Evolutionary conservation across 257 asterid genomes (phyloP).

Genomic region (Solanum sparsipilum): DNA sequence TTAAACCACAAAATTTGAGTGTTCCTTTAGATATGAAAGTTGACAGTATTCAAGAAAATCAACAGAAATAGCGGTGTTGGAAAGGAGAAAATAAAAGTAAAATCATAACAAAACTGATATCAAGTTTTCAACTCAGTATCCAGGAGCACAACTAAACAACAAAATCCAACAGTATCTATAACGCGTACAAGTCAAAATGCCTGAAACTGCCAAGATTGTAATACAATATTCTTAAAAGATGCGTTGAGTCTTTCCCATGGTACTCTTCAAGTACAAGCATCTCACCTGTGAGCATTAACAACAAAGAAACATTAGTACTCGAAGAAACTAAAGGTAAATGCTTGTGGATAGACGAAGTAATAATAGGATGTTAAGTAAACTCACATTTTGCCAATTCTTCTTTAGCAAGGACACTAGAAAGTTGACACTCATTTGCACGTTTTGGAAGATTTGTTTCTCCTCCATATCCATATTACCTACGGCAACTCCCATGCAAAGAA

Average conservation of each 20-base stretch:
- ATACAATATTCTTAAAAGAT: not conserved
- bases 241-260: constrained; percentile 10
- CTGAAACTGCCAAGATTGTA: not conserved
- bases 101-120: not conserved
- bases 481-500: constrained; percentile 9
- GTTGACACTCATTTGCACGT: constrained; percentile 6
- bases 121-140: not conserved
- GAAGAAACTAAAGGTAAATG: not conserved
- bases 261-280: constrained; percentile 6
- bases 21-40: not conserved
- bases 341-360: not conserved
- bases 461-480: constrained; percentile 5
- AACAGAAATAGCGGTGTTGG: not conserved
- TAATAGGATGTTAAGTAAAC: not conserved
- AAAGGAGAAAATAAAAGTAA: not conserved
- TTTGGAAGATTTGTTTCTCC: constrained; percentile 7
- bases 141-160: not conserved
- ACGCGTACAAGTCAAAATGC: not conserved
- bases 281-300: not conserved
- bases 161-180: not conserved
- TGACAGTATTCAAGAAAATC: not conserved
- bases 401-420: constrained; percentile 5
- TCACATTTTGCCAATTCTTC: constrained; percentile 11
- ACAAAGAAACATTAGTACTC: not conserved
- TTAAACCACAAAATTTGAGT: not conserved